Evolutionary conservation across 441 rosid species (phyloP), one percentile per base, ranked within the genome.

Genomic region (Pelargonium australe): DNA sequence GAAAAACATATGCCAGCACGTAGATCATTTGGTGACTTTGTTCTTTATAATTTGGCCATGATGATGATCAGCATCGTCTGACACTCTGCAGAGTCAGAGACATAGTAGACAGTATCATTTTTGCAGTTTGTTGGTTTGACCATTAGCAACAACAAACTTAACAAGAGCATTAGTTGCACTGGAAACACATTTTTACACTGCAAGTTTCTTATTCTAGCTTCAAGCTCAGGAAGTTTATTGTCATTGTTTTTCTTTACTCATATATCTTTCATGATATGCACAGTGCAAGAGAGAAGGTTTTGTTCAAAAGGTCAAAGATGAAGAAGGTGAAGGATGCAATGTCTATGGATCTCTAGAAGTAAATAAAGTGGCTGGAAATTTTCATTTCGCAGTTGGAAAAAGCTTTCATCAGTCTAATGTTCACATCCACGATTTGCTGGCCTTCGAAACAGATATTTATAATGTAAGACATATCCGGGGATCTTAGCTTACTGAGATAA

Each of bases 301-400:
- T 76, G 81, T 94, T 63, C 89, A 88, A 71, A 89, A 78, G 80
- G 83, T 91, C 57, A 91, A 89, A 80, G 97, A 91, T 72, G 99
- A 94, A 82, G 96, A 87, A 77, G 99, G 99, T 49, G 97, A 94
- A 85, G 99, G 97, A 44, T 91, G 99, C 80, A 91, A 89, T 80
- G 73, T 91, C 49, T 88, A 91, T 80, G 97, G 97, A 53, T 89
- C 86, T 79, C 78, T 94, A 73, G 97, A 89, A 80, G 97, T 91
- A 63, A 94, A 89, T 70, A 91, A 91, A 79, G 96, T 94, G 53
- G 99, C 99, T 17, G 99, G 97, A 25, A 88, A 94, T 78, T 94
- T 91, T 76, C 96, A 94, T 78, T 94, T 94, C 85, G 95, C 99
- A 68, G 96, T 96, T 70, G 99, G 97, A 72, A 91, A 94, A 83